phyloP scores from a whole-genome alignment of 2,329 filamentous ascomycete species.

The Cladosporium oxysporum region DNA sequence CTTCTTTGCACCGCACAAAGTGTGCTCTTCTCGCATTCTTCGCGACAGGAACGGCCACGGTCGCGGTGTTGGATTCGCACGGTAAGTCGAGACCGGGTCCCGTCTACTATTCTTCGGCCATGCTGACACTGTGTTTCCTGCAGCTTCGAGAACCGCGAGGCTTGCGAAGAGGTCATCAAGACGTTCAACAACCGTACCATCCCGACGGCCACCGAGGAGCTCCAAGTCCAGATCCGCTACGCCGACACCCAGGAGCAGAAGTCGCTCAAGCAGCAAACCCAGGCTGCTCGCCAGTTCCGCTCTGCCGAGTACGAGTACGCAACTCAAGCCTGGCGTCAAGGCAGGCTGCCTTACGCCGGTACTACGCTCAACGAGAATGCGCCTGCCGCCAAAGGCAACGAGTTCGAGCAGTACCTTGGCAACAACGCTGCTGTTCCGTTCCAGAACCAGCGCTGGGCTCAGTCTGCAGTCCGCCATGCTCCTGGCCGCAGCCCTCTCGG shows the following conservation, averaged over 20 bases:
- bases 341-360: slow-evolving; percentile 32
- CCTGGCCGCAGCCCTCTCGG: slow-evolving; percentile 30
- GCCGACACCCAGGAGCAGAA: slow-evolving; percentile 97
- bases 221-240: slow-evolving; percentile 88
- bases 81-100: slow-evolving; percentile 57
- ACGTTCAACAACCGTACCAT: slow-evolving; percentile 74
- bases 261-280: slow-evolving; percentile 91
- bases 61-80: slow-evolving; percentile 94
- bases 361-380: slow-evolving; percentile 28
- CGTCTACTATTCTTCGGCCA: neutral
- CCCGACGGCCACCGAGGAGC: slow-evolving; percentile 68
- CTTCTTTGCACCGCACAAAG: slow-evolving; percentile 77
- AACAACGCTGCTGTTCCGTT: slow-evolving; percentile 35
- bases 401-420: slow-evolving; percentile 42
- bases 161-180: slow-evolving; percentile 86
- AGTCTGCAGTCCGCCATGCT: slow-evolving; percentile 32
- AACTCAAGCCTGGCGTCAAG: slow-evolving; percentile 37
- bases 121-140: slow-evolving; percentile 22
- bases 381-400: slow-evolving; percentile 31
- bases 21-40: slow-evolving; percentile 92
- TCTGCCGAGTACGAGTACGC: slow-evolving; percentile 78
- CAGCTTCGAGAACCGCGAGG: slow-evolving; percentile 85
- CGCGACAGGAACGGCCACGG: slow-evolving; percentile 89
- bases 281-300: slow-evolving; percentile 91
- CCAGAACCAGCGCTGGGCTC: slow-evolving; percentile 40